These are phyloP conservation scores for Agrocybe chaxingu DNA, from an alignment of 768 basidiomycete genomes.

Conservation along the genomic window DNA sequence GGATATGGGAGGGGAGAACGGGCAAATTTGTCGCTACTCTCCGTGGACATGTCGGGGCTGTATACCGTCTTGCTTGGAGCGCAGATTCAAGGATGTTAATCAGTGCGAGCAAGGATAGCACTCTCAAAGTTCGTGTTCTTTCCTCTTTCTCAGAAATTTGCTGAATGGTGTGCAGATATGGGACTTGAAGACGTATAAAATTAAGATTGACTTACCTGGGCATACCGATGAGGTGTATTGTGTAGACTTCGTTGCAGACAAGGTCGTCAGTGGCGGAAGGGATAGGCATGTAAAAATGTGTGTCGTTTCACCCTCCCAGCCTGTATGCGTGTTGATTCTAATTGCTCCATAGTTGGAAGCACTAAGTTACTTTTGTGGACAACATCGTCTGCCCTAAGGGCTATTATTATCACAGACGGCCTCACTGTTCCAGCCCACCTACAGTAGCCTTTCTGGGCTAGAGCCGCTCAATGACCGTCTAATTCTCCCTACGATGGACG, in stretches of 20 bases:
- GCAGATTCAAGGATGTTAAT: conserved; percentile 90
- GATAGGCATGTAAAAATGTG: conserved; percentile 94
- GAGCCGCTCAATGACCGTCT: too few species aligned
- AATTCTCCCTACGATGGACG: too few species aligned
- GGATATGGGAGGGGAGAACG: conserved; percentile 85
- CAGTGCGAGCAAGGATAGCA: conserved; percentile 94
- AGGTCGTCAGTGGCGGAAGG: conserved; percentile 95
- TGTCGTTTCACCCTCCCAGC: conserved; percentile 30
- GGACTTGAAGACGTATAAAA: conserved; percentile 95
- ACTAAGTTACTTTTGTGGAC: conserved; percentile 3
- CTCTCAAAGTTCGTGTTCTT: conserved; percentile 70
- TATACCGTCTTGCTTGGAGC: conserved; percentile 94
- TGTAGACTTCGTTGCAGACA: conserved; percentile 98
- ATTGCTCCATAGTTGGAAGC: conserved; percentile 12
- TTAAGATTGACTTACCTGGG: conserved; percentile 90
- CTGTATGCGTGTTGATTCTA: conserved; percentile 1
- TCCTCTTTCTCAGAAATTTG: not conserved
- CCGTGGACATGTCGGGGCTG: conserved; percentile 90
- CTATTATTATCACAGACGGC: too few species aligned
- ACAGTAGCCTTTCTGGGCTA: too few species aligned
- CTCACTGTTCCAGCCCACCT: too few species aligned
- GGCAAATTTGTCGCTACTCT: conserved; percentile 89
- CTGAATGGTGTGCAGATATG: conserved; percentile 61
- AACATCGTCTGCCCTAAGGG: too few species aligned
- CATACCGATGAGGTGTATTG: conserved; percentile 99